Evolutionary conservation across 306 rosid genomes (phyloP).

Genomic region (Prinsepia uniflora): DNA sequence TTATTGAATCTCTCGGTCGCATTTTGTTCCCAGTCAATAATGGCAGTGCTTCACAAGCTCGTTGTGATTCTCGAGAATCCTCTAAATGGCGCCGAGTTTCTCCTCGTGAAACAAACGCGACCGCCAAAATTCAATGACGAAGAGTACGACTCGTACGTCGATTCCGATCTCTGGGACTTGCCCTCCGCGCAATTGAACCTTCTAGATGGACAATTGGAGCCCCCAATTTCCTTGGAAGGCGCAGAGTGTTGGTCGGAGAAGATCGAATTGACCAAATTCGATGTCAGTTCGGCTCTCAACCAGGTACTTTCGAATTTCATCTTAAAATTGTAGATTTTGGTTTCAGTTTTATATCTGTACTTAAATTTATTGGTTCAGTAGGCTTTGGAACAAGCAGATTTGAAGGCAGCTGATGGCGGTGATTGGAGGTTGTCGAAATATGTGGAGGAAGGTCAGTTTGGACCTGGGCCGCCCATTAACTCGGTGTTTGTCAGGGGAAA

Average conservation of each 20-base stretch:
- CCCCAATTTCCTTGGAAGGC: slow-evolving; percentile 25
- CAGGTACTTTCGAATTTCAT: slow-evolving; percentile 21
- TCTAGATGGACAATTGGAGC: slow-evolving; percentile 25
- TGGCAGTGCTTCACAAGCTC: slow-evolving; percentile 46
- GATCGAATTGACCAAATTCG: slow-evolving; percentile 46
- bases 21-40: background rate
- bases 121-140: slow-evolving; percentile 59
- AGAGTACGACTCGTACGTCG: slow-evolving; percentile 77
- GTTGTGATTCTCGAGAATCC: slow-evolving; percentile 48
- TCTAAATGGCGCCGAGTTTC: slow-evolving; percentile 41
- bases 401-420: slow-evolving; percentile 34
- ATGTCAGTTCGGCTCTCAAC: slow-evolving; percentile 50
- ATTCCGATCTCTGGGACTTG: slow-evolving; percentile 91
- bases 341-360: background rate
- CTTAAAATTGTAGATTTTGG: background rate
- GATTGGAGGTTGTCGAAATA: slow-evolving; percentile 60
- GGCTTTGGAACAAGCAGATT: slow-evolving; percentile 49
- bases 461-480: slow-evolving; percentile 61
- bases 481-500: slow-evolving; percentile 55
- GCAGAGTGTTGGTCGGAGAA: slow-evolving; percentile 29
- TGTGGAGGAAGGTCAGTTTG: slow-evolving; percentile 76
- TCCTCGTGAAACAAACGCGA: slow-evolving; percentile 55
- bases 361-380: slow-evolving; percentile 1
- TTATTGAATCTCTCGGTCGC: background rate
- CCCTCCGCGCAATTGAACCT: slow-evolving; percentile 53